These are phyloP conservation scores for Pyrenophora teres DNA, from an alignment of 2,329 filamentous ascomycete genomes.

Conservation along the genomic window DNA sequence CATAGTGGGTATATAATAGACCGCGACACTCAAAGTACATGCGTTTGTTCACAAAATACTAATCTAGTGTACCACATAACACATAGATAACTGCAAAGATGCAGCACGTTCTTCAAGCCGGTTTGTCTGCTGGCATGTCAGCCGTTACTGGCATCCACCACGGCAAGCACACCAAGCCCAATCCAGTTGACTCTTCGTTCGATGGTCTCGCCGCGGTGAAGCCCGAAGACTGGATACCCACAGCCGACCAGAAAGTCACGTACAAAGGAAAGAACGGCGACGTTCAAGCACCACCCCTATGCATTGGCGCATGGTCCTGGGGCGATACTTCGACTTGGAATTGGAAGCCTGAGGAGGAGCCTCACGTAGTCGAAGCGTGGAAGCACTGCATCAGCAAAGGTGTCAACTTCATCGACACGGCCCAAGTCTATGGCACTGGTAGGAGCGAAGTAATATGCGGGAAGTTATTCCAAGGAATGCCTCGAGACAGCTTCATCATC, in stretches of 20 bases:
- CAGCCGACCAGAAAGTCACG: background rate
- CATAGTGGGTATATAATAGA: background rate
- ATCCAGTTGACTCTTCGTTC: slow-evolving; percentile 1
- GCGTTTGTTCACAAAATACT: background rate
- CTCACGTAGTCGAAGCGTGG: slow-evolving; percentile 1
- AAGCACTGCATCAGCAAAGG: slow-evolving; percentile 5
- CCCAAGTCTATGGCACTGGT: slow-evolving; percentile 3
- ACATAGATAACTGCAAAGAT: background rate
- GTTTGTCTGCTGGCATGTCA: slow-evolving; percentile 1
- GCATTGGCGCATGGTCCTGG: slow-evolving; percentile 4
- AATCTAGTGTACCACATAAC: background rate
- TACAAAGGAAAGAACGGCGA: slow-evolving; percentile 2
- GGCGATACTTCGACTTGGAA: slow-evolving; percentile 4
- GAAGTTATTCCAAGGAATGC: background rate
- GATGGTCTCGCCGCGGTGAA: slow-evolving; percentile 1
- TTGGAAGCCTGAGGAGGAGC: slow-evolving; percentile 4
- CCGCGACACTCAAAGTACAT: background rate
- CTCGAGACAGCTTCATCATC: slow-evolving; percentile 3
- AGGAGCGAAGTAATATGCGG: slow-evolving; percentile 1
- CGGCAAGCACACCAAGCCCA: slow-evolving; percentile 5
- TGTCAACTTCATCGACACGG: slow-evolving; percentile 4
- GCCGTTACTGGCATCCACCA: slow-evolving; percentile 1
- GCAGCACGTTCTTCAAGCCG: slow-evolving; percentile 6
- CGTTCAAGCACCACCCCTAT: slow-evolving; percentile 1
- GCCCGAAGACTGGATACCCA: background rate